Percentiles rank a stretch among this genome's conserved stretches.
These are phyloP conservation scores for Candida vaughaniae DNA, from an alignment of 805 yeast genomes.

Conservation along the genomic window DNA sequence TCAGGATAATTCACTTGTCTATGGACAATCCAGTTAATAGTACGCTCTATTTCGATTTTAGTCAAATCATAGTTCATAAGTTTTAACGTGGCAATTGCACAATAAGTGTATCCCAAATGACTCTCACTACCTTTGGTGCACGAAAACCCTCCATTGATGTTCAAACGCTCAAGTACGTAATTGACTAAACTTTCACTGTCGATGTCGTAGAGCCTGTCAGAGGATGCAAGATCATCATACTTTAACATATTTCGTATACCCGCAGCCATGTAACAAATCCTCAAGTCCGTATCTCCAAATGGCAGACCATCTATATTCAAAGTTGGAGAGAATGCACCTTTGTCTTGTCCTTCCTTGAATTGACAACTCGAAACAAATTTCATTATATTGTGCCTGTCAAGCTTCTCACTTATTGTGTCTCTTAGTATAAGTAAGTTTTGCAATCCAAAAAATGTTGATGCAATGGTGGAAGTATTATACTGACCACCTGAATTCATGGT, in stretches of 20 bases:
- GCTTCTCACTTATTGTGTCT: constrained; percentile 32
- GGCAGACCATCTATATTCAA: constrained; percentile 19
- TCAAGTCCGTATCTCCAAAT: constrained; percentile 68
- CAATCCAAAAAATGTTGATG: constrained; percentile 78
- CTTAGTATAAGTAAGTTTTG: constrained; percentile 52
- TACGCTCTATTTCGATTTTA: constrained; percentile 22
- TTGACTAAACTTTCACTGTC: constrained; percentile 37
- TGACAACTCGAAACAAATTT: constrained; percentile 63
- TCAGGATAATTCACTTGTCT: constrained; percentile 53
- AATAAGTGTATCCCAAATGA: constrained; percentile 85
- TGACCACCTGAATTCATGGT: constrained; percentile 35
- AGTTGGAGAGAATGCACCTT: constrained; percentile 38
- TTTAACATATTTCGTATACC: constrained; percentile 56
- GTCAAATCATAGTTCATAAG: constrained; percentile 31
- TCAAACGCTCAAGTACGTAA: constrained; percentile 30
- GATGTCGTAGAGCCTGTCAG: constrained; percentile 31
- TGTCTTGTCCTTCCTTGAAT: constrained; percentile 22
- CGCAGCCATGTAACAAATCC: constrained; percentile 74
- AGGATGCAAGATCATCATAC: constrained; percentile 18
- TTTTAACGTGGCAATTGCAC: constrained; percentile 67
- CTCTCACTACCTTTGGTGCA: constrained; percentile 54
- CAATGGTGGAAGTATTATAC: constrained; percentile 64
- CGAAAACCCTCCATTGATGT: constrained; percentile 73
- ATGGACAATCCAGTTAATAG: constrained; percentile 60
- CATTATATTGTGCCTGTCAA: constrained; percentile 50